These are phyloP conservation scores for Saccharomycopsis olivae DNA, from an alignment of 805 yeast species.

Conservation along the genomic window DNA sequence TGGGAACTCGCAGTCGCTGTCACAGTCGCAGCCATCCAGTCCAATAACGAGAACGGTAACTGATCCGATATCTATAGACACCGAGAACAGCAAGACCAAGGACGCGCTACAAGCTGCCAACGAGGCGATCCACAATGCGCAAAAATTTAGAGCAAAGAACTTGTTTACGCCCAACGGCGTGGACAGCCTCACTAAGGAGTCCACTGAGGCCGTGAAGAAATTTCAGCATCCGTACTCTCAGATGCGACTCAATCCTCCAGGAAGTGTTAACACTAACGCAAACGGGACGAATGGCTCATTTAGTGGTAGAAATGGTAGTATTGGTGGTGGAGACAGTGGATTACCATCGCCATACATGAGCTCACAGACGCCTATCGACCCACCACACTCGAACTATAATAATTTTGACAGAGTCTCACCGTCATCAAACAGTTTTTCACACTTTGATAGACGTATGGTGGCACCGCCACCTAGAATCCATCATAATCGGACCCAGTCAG, in stretches of 20 bases:
- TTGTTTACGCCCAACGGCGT: constrained; percentile 5
- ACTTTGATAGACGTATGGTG: background rate
- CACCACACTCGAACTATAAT: background rate
- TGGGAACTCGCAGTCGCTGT: too few species aligned
- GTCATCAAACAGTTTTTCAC: background rate
- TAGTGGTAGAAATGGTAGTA: too few species aligned
- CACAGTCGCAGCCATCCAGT: too few species aligned
- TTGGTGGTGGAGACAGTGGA: too few species aligned
- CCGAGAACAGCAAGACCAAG: too few species aligned
- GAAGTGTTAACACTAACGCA: background rate
- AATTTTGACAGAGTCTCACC: background rate
- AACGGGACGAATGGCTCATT: too few species aligned
- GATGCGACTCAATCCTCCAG: background rate
- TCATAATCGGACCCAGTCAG: too few species aligned
- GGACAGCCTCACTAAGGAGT: background rate
- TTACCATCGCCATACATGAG: background rate
- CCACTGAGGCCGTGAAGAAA: background rate
- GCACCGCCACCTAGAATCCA: background rate
- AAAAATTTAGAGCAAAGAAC: constrained; percentile 14
- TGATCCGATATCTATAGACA: too few species aligned
- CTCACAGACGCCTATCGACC: too few species aligned
- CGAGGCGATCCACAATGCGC: constrained; percentile 16
- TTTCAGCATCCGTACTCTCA: constrained; percentile 1
- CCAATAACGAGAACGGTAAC: too few species aligned
- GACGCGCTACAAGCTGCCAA: constrained; percentile 10